Conservation (phyloP, 163 green algal species). For the Chloroidium sp. region DNA sequence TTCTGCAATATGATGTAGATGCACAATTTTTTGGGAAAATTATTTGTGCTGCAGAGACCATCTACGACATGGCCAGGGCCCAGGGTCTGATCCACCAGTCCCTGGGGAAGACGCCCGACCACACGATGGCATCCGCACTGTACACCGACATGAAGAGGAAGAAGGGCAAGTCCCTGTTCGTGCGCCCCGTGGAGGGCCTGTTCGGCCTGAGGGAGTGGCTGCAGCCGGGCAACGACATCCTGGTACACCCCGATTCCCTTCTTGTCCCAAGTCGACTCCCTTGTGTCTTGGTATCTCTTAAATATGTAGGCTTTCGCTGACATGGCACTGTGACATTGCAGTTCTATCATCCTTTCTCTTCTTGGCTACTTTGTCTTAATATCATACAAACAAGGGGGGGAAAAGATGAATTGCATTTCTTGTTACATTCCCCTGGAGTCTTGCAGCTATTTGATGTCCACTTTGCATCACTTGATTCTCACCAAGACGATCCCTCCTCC, state of each 20-base stretch:
- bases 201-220: slow-evolving; percentile 51
- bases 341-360: too few species aligned
- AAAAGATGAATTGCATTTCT: too few species aligned
- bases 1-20: background rate
- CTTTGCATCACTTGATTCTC: too few species aligned
- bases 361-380: too few species aligned
- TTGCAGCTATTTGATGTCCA: too few species aligned
- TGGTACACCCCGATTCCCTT: background rate
- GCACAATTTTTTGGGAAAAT: background rate
- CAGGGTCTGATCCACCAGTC: slow-evolving; percentile 17
- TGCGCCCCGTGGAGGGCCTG: slow-evolving; percentile 44
- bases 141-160: slow-evolving; percentile 74
- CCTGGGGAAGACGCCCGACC: slow-evolving; percentile 62
- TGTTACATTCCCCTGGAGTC: too few species aligned
- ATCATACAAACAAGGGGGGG: too few species aligned
- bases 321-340: too few species aligned
- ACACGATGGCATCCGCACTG: slow-evolving; percentile 67
- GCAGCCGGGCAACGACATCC: background rate
- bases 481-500: too few species aligned
- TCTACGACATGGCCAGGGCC: slow-evolving; percentile 49
- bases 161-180: slow-evolving; percentile 41
- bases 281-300: too few species aligned
- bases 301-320: too few species aligned
- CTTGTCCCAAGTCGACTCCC: too few species aligned
- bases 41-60: slow-evolving; percentile 42